These are phyloP conservation scores for Ilyonectria mors-panacis DNA, from an alignment of 2,329 filamentous ascomycete genomes.

Conservation along the genomic window DNA sequence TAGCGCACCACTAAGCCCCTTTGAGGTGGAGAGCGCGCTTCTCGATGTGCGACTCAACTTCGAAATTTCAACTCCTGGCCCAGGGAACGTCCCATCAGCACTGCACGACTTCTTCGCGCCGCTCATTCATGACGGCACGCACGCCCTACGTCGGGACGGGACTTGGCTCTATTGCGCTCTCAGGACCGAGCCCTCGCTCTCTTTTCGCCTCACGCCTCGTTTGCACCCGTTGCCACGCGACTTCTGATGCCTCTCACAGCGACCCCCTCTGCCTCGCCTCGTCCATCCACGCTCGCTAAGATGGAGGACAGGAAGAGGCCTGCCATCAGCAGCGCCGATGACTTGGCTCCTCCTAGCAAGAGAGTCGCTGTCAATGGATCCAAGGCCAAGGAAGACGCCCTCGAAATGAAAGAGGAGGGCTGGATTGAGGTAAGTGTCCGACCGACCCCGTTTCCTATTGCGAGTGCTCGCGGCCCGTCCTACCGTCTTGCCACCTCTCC, in stretches of 20 bases:
- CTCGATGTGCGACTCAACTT: conserved; percentile 60
- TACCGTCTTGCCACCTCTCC: conserved; percentile 23
- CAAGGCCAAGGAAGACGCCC: conserved; percentile 69
- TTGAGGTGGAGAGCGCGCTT: conserved; percentile 54
- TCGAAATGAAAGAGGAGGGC: conserved; percentile 71
- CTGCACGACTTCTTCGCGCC: conserved; percentile 50
- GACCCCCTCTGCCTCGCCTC: conserved; percentile 77
- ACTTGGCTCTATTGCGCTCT: conserved; percentile 53
- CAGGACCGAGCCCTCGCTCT: conserved; percentile 48
- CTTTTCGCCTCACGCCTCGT: conserved; percentile 57
- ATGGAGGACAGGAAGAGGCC: conserved; percentile 99
- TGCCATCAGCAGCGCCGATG: conserved; percentile 83
- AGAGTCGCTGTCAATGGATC: conserved; percentile 90
- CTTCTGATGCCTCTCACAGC: conserved; percentile 91
- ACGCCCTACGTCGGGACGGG: conserved; percentile 52
- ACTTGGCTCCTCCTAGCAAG: conserved; percentile 91
- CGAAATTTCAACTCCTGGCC: conserved; percentile 62
- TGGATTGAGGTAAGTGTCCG: conserved; percentile 77
- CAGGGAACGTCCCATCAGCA: conserved; percentile 54
- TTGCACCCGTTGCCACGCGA: conserved; percentile 55
- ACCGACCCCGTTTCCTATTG: conserved; percentile 49
- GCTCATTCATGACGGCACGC: conserved; percentile 55
- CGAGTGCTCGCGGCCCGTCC: conserved; percentile 33
- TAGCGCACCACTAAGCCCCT: conserved; percentile 55
- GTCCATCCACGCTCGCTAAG: conserved; percentile 88